Conservation (phyloP, 2,329 filamentous ascomycete genomes). For the Teratosphaeriaceae sp. region DNA sequence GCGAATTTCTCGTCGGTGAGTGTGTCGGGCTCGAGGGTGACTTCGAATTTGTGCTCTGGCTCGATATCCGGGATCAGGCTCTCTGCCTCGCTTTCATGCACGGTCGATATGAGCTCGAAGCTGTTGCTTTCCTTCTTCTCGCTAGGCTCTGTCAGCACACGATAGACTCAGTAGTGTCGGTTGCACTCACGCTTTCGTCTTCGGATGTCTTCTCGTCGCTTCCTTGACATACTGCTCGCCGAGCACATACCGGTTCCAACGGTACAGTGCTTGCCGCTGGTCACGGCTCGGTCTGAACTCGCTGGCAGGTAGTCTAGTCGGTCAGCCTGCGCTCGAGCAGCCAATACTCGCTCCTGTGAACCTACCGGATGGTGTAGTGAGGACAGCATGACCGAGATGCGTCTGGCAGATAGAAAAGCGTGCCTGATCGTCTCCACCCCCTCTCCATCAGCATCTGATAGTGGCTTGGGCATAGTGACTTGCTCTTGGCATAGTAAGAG, state of each 20-base stretch:
- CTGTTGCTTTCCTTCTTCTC: slow-evolving; percentile 57
- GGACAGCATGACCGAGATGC: slow-evolving; percentile 79
- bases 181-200: slow-evolving; percentile 53
- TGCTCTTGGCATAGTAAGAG: slow-evolving; percentile 63
- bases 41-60: slow-evolving; percentile 60
- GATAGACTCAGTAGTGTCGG: neutral
- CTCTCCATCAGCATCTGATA: slow-evolving; percentile 69
- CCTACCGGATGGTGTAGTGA: slow-evolving; percentile 69
- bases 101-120: slow-evolving; percentile 59
- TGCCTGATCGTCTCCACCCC: slow-evolving; percentile 63
- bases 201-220: slow-evolving; percentile 57
- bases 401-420: slow-evolving; percentile 70
- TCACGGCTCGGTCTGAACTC: slow-evolving; percentile 61
- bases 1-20: slow-evolving; percentile 71
- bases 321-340: slow-evolving; percentile 7
- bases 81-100: slow-evolving; percentile 61
- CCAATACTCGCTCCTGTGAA: no score
- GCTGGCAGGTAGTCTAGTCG: slow-evolving; percentile 53
- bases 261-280: slow-evolving; percentile 68
- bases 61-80: slow-evolving; percentile 42
- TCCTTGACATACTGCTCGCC: slow-evolving; percentile 62
- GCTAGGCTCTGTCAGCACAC: slow-evolving; percentile 24
- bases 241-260: slow-evolving; percentile 65
- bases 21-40: slow-evolving; percentile 62
- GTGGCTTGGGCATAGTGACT: slow-evolving; percentile 55